Evolutionary conservation across 2,329 filamentous ascomycete genomes (phyloP), one percentile per base, ranked within the genome.

Genomic region (Ceratocystis alfenasii): DNA sequence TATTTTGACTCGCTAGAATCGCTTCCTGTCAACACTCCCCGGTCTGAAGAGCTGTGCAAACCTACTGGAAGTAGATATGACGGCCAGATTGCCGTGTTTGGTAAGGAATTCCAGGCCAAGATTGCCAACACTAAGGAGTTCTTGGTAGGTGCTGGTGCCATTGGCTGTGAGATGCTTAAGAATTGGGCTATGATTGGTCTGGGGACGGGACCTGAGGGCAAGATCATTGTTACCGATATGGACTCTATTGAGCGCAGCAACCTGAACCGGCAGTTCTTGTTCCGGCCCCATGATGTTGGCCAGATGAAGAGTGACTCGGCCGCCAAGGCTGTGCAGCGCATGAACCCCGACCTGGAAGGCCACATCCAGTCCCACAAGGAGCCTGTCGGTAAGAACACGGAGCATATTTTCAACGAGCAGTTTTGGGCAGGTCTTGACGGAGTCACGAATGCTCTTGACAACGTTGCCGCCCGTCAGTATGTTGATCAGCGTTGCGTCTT

Each of bases 111-210:
- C 76, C 94, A 99, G 76, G 88, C 96, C 63, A 96, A 96, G 80
- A 83, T 99, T 70, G 84, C 87, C 68, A 95, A 96, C 72, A 77
- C 94, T 68, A 94, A 87, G 72, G 86, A 97, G 72, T 99, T 99
- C 79, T 81, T 99, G 65, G 94, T 99, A 67, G 94, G 94, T 70
- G 90, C 94, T 60, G 94, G 94, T 72, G 94, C 95, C 69, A 99
- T 99, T 74, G 94, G 94, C 59, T 99, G 94, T 73, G 94, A 99
- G 74, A 99, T 97, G 88, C 79, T 99, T 70, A 99, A 99, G 84
- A 97, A 97, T 76, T 99, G 94, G 92, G 93, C 95, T 45, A 95
- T 99, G 92, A 95, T 97, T 75, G 94, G 94, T 70, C 80, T 99
- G 36, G 93, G 88, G 57, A 89, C 89, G 59, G 94, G 94, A 3